phyloP scores from a whole-genome alignment of 2,329 filamentous ascomycete genomes.

The Sphaerulina vaccinii region DNA sequence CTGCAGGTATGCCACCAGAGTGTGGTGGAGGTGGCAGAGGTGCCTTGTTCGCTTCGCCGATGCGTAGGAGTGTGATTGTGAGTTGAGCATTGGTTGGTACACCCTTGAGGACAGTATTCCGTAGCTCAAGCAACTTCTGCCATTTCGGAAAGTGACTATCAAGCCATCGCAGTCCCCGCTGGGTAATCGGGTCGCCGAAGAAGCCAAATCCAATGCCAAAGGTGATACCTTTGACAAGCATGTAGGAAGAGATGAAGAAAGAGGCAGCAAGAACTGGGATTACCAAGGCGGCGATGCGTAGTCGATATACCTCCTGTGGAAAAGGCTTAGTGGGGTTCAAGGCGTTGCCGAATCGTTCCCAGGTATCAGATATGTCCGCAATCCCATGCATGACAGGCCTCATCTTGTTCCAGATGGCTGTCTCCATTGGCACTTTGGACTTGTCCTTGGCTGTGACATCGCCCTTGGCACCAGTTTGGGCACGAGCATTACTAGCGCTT shows the following conservation, averaged over 20 bases:
- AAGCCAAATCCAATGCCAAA: conserved; percentile 72
- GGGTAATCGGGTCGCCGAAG: conserved; percentile 75
- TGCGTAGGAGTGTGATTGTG: conserved; percentile 73
- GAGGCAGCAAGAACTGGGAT: conserved; percentile 46
- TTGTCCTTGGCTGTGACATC: conserved; percentile 60
- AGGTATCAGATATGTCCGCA: conserved; percentile 60
- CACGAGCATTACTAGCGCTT: conserved; percentile 55
- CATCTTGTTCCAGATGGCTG: conserved; percentile 74
- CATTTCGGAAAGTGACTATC: conserved; percentile 67
- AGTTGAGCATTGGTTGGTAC: conserved; percentile 86
- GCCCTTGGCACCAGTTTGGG: conserved; percentile 50
- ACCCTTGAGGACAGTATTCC: conserved; percentile 75
- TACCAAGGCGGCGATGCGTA: conserved; percentile 48
- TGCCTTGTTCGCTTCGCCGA: conserved; percentile 77
- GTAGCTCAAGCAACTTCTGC: conserved; percentile 70
- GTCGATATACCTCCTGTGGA: conserved; percentile 43
- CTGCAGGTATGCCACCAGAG: conserved; percentile 45
- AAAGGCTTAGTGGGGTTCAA: conserved; percentile 52
- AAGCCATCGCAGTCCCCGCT: conserved; percentile 57
- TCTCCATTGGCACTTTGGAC: conserved; percentile 74
- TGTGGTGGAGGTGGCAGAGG: conserved; percentile 65
- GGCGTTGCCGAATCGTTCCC: conserved; percentile 62
- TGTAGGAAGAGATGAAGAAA: conserved; percentile 50
- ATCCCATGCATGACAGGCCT: conserved; percentile 68
- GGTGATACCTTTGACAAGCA: conserved; percentile 61